Base-by-base conservation (phyloP, 805 yeast genomes). In the Monosporozyma unispora region DNA sequence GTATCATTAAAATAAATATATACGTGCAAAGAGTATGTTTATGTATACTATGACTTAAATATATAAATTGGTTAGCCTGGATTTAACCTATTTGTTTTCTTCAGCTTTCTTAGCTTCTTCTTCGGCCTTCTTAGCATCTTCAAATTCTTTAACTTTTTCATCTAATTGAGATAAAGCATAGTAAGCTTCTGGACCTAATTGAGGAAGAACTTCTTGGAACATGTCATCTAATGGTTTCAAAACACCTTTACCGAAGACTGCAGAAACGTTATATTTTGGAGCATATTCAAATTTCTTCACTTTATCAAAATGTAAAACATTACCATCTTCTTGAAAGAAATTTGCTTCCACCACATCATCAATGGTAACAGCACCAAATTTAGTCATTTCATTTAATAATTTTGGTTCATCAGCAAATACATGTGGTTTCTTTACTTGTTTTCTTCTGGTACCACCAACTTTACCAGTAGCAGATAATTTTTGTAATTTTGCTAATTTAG, bases 271-370 rank as follows among this genome's bases (percentile, higher is more conserved):
- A 78, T 84, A 77, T 64, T 82, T 84, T 63, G 87, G 82, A 63
- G 96, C 88, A 61, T 87, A 87, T 77, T 91, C 97, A 57, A 90
- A 21, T n/a, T 28, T 93, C 74, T 93, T 95, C 59, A 93, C 96
- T 72, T 93, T 84, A 79, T 86, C 82, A 80, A 93, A 88, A 77
- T 91, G 96, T 72, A 91, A 76, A 57, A 93, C 96, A 69, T 83
- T 84, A 68, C 97, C 97, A 71, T 91, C 96, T 57, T 88, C 96
- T 73, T 79, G 85, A 86, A 93, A 90, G 79, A 91, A 87, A 81
- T 90, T 91, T 66, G 96, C 98, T 78, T 91, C 97, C 70, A 88
- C 95, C 64, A 91, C 83, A 65, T 86, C 88, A 59, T 85, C 89
- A 62, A 91, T 74, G 64, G 88, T 84, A 73, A 84, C 87, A 58